Evolutionary conservation across 495 filamentous ascomycete genomes (phyloP), one percentile per base, ranked within the genome.

Genomic region (Elasticomyces elasticus): DNA sequence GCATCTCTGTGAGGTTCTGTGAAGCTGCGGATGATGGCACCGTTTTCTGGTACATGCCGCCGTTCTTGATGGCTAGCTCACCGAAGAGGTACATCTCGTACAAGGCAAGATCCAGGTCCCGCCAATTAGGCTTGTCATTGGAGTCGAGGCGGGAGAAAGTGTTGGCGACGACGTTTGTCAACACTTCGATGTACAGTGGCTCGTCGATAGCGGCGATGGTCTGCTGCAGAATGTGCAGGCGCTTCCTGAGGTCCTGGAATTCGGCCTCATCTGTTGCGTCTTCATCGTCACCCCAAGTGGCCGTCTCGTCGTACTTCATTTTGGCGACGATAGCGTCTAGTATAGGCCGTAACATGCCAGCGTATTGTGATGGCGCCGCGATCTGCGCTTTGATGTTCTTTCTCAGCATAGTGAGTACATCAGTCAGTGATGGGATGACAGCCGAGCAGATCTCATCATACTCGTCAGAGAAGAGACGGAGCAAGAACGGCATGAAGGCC

Each of bases 221-320:
- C 69, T 96, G 92, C 68, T 99, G 92, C 23, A 97, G 72, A 23
- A 87, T 80, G 62, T 91, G 87, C 43, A 99, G 73, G 54, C 83
- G 75, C 65, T 94, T 95, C 48, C 94, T 79, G 37, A 97, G 79
- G 49, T 96, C 91, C 60, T 94, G 86, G 64, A 97, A 97, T 65
- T 99, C 92, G n/a, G 92, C 94, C 66, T 97, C 94, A 65, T 99
- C 92, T 1, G 89, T 94, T 67, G 89, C 83, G 51, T 92, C 87
- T 55, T 94, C 90, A 63, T 96, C 92, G 41, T 87, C 83, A 22
- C 89, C 91, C 94, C 92, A 99, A 24, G 79, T 84, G 0, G 87
- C 83, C 11, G 92, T 94, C 63, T 95, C 89, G 61, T 97, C 94
- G 64, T 92, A 96, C 60, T 90, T 83, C 86, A 95, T 95, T 75